phyloP scores from a whole-genome alignment of 345 rosid genomes.

The Citrus glauca region DNA sequence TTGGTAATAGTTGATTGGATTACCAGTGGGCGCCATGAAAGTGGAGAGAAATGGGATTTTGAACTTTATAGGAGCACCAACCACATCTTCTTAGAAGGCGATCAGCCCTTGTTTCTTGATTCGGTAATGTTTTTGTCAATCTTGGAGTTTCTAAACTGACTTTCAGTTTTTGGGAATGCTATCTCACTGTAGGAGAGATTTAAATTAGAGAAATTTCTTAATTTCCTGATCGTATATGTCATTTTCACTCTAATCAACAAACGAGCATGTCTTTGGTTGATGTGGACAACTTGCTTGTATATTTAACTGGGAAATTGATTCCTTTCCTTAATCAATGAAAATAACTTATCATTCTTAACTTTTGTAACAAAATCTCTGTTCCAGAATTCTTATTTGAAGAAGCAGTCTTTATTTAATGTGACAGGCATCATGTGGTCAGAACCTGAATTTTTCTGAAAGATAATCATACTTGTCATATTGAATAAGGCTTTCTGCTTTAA shows the following conservation, averaged over 20 bases:
- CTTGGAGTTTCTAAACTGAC: not conserved
- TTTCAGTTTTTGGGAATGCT: not conserved
- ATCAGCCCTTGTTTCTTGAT: constrained; percentile 73
- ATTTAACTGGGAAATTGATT: not conserved
- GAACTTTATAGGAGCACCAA: constrained; percentile 80
- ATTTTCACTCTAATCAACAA: not conserved
- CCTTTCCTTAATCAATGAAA: not conserved
- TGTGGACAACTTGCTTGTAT: not conserved
- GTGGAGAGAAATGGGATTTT: constrained; percentile 92
- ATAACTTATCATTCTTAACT: not conserved
- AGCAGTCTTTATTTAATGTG: not conserved
- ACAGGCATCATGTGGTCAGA: not conserved
- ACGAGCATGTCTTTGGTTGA: no score
- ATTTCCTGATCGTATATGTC: not conserved
- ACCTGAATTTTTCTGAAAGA: no score
- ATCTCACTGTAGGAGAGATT: not conserved
- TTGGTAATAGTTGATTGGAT: constrained; percentile 89
- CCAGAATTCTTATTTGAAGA: not conserved
- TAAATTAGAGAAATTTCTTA: not conserved
- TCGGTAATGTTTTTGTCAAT: constrained; percentile 38
- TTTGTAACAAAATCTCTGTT: not conserved
- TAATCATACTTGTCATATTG: not conserved
- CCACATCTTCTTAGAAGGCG: constrained; percentile 48
- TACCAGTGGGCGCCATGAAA: constrained; percentile 90
- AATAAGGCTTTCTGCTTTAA: not conserved